Evolutionary conservation across 2,329 filamentous ascomycete genomes (phyloP).

Genomic region (Aspergillus latus): DNA sequence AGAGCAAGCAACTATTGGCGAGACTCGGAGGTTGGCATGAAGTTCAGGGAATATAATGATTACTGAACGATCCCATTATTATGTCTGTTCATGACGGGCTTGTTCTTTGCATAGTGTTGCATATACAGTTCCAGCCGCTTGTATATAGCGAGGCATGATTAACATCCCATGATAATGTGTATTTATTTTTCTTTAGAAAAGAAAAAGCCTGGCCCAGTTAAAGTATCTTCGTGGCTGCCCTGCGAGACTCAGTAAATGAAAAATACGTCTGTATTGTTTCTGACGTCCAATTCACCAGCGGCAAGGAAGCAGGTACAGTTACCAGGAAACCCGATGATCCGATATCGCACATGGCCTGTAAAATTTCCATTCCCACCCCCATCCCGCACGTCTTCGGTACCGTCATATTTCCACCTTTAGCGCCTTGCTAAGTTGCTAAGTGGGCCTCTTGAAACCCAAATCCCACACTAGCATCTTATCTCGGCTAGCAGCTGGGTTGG

Average conservation of each 20-base stretch:
- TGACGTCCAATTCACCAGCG: not conserved
- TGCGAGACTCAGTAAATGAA: not conserved
- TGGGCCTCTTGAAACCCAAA: slow-evolving; percentile 13
- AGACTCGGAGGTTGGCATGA: not conserved
- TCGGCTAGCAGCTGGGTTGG: slow-evolving; percentile 14
- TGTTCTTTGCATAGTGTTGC: slow-evolving; percentile 20
- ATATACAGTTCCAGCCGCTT: slow-evolving; percentile 10
- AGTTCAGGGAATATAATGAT: slow-evolving; percentile 13
- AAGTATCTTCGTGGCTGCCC: not conserved
- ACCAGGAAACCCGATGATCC: slow-evolving; percentile 14
- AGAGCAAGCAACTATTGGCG: not conserved
- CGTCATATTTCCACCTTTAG: not conserved
- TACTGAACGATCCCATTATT: slow-evolving; percentile 15
- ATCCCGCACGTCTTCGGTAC: not conserved
- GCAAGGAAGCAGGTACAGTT: too few species aligned
- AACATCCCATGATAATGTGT: not conserved
- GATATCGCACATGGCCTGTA: slow-evolving; percentile 22
- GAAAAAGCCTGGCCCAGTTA: too few species aligned
- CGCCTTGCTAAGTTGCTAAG: not conserved
- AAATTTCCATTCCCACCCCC: not conserved
- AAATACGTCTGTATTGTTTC: not conserved
- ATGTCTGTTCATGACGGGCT: slow-evolving; percentile 10
- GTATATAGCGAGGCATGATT: slow-evolving; percentile 6
- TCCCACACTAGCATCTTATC: slow-evolving; percentile 27
- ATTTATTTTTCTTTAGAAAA: not conserved